These are phyloP conservation scores for Neofusicoccum umdonicola DNA, from an alignment of 2,329 filamentous ascomycete species.

Conservation along the genomic window DNA sequence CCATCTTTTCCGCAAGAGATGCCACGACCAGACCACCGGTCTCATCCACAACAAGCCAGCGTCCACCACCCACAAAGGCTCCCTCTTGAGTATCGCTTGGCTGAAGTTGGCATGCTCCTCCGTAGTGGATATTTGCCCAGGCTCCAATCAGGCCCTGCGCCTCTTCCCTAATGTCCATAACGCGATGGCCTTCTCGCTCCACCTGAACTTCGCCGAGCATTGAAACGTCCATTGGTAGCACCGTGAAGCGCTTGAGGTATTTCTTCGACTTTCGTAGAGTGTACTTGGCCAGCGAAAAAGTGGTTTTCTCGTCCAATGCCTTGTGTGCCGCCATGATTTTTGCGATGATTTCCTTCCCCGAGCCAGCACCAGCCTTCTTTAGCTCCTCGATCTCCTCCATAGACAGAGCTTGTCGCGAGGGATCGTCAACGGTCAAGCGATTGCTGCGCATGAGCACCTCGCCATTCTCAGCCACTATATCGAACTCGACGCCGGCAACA, in stretches of 20 bases:
- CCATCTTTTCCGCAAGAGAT: constrained; percentile 85
- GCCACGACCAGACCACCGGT: constrained; percentile 80
- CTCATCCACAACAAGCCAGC: constrained; percentile 85
- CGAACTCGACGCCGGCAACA: constrained; percentile 39
- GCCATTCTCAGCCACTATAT: constrained; percentile 49
- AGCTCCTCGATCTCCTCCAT: constrained; percentile 69
- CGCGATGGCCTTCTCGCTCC: constrained; percentile 75
- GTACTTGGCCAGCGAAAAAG: constrained; percentile 92
- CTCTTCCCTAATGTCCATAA: constrained; percentile 85
- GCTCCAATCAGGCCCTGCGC: constrained; percentile 76
- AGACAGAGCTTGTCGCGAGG: constrained; percentile 70
- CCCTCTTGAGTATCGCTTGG: constrained; percentile 28
- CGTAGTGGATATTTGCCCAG: constrained; percentile 86
- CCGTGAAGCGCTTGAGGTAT: constrained; percentile 83
- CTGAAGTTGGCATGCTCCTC: constrained; percentile 40
- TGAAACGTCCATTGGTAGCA: constrained; percentile 78
- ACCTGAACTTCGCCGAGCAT: constrained; percentile 74
- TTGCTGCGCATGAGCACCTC: constrained; percentile 59
- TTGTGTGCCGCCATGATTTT: constrained; percentile 88
- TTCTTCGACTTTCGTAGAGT: constrained; percentile 92
- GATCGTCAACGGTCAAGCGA: constrained; percentile 61
- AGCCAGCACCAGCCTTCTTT: constrained; percentile 70
- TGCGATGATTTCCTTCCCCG: constrained; percentile 86
- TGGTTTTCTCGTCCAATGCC: constrained; percentile 88
- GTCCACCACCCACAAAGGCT: constrained; percentile 48